Base-by-base conservation (phyloP, 139 green algal species). In the Trebouxia sp. region DNA sequence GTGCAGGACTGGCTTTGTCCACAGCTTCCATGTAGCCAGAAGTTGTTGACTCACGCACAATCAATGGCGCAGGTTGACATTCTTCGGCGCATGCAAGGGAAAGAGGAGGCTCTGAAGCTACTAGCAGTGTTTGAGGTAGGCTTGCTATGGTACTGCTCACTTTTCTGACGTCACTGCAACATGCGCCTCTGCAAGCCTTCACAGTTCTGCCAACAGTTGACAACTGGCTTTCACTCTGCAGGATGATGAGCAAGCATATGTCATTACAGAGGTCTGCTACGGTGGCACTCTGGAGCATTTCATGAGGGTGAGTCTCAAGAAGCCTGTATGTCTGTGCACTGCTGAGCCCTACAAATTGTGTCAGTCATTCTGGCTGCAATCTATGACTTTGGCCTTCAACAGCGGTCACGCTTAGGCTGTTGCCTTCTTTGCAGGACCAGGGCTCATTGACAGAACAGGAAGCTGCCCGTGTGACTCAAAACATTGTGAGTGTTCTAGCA, bases 181-280 rank as follows among this genome's bases (percentile, higher is more conserved):
- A n/a, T n/a, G n/a, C n/a, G n/a, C 47, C 1, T 53, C 47, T 53
- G 15, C 47, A 53, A 53, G 47, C 47, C 15, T 53, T 14, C 20
- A 5, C 4, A 53, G 47, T n/a, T n/a, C n/a, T n/a, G n/a, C n/a
- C n/a, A n/a, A n/a, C n/a, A n/a, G n/a, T n/a, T n/a, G n/a, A 69
- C 22, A 12, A 24, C n/a, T 35, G 2, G 11, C 37, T 24, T 15
- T 67, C 15, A 9, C 66, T 10, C 35, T 85, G 76, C 77, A 87
- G 83, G 80, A 88, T 65, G 55, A 82, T 10, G 38, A 72, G 32
- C 35, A 82, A 39, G 80, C 86, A 5, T 86, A 86, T 67, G 66
- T 89, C 32, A 82, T 89, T 28, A 87, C 83, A 53, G 85, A 89
- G 32, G 24, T 83, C 7, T 89, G 85, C 67, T 43, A 45, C 17